Evolutionary conservation across 129 eudicot genomes (phyloP).

Genomic region (Tagetes patula): DNA sequence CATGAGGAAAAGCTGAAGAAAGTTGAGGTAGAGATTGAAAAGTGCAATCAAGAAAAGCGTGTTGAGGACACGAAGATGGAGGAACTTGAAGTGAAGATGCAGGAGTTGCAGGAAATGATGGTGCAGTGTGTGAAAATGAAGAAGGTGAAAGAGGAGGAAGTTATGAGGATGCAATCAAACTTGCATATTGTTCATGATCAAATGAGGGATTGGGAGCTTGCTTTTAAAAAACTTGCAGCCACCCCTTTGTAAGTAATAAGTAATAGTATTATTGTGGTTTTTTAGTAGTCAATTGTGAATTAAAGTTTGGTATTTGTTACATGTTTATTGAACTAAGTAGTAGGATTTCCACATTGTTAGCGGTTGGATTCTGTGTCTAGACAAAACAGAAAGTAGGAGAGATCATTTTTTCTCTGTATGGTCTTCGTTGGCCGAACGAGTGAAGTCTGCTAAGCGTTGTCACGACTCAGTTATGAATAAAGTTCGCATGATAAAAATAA

Average conservation of each 20-base stretch:
- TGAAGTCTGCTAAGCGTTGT: too few relatives aligned
- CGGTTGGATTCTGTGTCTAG: too few relatives aligned
- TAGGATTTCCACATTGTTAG: too few relatives aligned
- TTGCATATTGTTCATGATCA: neutral
- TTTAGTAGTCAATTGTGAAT: too few relatives aligned
- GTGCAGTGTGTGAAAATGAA: neutral
- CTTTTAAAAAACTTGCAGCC: conserved; percentile 27
- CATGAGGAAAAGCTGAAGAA: conserved; percentile 5
- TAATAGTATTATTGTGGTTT: too few relatives aligned
- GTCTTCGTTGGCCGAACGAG: too few relatives aligned
- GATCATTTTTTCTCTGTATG: too few relatives aligned
- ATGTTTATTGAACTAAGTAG: too few relatives aligned
- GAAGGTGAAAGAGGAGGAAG: conserved; percentile 22
- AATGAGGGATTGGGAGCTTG: conserved; percentile 5
- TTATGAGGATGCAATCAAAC: conserved; percentile 10
- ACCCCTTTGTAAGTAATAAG: conserved; percentile 18
- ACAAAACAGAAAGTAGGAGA: too few relatives aligned
- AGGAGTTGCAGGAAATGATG: conserved; percentile 21
- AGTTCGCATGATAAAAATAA: too few relatives aligned
- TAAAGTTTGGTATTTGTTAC: too few relatives aligned
- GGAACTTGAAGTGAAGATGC: conserved; percentile 12
- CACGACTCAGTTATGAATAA: too few relatives aligned
- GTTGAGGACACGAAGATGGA: conserved; percentile 9
- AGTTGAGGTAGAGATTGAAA: conserved; percentile 22
- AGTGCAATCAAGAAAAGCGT: conserved; percentile 14